Conservation (phyloP, 768 basidiomycete species). For the Paxillus ammoniavirescens region DNA sequence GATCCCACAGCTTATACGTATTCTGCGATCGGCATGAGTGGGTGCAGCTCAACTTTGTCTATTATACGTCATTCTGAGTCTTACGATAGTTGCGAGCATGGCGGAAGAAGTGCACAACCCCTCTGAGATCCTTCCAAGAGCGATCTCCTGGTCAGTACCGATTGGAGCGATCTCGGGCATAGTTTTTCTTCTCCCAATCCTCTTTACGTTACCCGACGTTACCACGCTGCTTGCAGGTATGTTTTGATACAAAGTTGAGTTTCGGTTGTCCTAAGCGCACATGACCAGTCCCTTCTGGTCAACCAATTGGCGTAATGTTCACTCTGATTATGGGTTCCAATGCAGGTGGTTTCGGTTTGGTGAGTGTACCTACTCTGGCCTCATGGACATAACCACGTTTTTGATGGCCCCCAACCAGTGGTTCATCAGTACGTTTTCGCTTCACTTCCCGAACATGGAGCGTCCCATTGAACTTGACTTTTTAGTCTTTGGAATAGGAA, state of each 20-base stretch:
- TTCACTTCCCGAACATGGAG: background rate
- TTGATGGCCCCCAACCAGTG: conserved; percentile 25
- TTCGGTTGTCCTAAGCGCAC: conserved; percentile 2
- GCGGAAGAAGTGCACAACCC: conserved; percentile 67
- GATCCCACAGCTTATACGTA: conserved; percentile 49
- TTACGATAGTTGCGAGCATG: conserved; percentile 53
- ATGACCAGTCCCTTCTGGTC: conserved; percentile 51
- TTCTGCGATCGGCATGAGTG: conserved; percentile 63
- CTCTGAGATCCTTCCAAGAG: conserved; percentile 49
- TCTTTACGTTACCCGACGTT: conserved; percentile 64
- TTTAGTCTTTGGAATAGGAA: conserved; percentile 51
- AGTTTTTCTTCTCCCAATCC: conserved; percentile 57
- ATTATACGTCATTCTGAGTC: conserved; percentile 1
- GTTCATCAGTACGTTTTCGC: conserved; percentile 38
- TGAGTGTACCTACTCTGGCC: conserved; percentile 24
- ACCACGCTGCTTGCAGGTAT: conserved; percentile 49
- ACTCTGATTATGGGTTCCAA: conserved; percentile 59
- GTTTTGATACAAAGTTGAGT: conserved; percentile 1
- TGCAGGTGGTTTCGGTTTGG: conserved; percentile 62
- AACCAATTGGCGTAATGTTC: conserved; percentile 64
- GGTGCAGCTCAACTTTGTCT: conserved; percentile 7
- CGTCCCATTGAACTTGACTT: background rate
- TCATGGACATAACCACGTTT: background rate
- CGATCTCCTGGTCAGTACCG: conserved; percentile 53
- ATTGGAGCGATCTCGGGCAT: conserved; percentile 52